phyloP scores from a whole-genome alignment of 495 filamentous ascomycete genomes.

The Pyrenopolyporus hunteri region DNA sequence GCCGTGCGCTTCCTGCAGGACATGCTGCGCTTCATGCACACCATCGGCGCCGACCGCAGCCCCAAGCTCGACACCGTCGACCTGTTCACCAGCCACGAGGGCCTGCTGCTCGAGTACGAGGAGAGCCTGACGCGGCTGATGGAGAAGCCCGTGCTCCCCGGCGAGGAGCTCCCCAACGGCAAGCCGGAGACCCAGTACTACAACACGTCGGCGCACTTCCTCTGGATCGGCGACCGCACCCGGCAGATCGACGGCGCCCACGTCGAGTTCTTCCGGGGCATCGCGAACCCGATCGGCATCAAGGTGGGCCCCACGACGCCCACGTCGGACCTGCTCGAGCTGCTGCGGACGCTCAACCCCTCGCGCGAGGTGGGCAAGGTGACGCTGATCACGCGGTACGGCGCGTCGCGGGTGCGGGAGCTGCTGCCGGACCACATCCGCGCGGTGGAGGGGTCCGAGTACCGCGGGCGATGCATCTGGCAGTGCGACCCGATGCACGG shows the following conservation, averaged over 20 bases:
- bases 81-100: conserved; percentile 94
- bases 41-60: conserved; percentile 85
- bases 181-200: conserved; percentile 63
- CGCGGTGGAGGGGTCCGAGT: conserved; percentile 73
- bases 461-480: conserved; percentile 85
- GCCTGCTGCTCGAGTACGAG: conserved; percentile 93
- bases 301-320: conserved; percentile 91
- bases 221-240: conserved; percentile 98
- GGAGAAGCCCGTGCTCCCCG: conserved; percentile 60
- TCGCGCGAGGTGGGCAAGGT: conserved; percentile 82
- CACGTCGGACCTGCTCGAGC: conserved; percentile 69
- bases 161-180: conserved; percentile 17
- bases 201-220: conserved; percentile 93
- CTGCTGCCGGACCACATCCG: conserved; percentile 83
- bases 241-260: conserved; percentile 90
- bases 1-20: conserved; percentile 89
- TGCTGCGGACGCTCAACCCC: conserved; percentile 88
- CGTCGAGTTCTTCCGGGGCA: conserved; percentile 95
- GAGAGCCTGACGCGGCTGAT: conserved; percentile 79
- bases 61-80: conserved; percentile 92
- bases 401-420: conserved; percentile 69
- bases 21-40: conserved; percentile 92
- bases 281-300: conserved; percentile 93
- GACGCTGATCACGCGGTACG: conserved; percentile 95
- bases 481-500: conserved; percentile 99